These are phyloP conservation scores for Paradendryphiella salina DNA, from an alignment of 2,329 filamentous ascomycete species.

Conservation along the genomic window DNA sequence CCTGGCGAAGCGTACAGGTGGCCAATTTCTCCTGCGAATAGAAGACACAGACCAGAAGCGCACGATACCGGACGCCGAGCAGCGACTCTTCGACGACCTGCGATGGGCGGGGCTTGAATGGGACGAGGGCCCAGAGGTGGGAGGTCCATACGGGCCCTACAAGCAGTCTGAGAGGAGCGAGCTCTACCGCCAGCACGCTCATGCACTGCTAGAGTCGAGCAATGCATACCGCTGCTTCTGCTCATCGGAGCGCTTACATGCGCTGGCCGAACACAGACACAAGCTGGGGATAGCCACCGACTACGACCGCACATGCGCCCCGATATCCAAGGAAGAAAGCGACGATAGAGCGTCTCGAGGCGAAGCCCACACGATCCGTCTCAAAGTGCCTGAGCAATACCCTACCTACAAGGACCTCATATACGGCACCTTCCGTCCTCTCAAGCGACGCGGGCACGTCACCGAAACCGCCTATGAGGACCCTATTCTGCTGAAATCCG, in stretches of 20 bases:
- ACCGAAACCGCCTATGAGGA: conserved; percentile 66
- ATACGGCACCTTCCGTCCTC: conserved; percentile 61
- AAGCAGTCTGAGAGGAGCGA: conserved; percentile 80
- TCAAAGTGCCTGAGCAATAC: conserved; percentile 66
- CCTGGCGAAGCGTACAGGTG: conserved; percentile 81
- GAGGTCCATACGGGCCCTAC: conserved; percentile 82
- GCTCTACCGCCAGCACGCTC: conserved; percentile 72
- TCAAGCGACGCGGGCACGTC: conserved; percentile 45
- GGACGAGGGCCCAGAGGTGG: conserved; percentile 89
- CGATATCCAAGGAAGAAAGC: conserved; percentile 68
- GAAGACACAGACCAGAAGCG: conserved; percentile 96
- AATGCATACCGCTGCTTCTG: conserved; percentile 96
- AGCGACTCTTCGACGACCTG: conserved; percentile 75
- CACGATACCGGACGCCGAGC: conserved; percentile 77
- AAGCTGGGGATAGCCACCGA: conserved; percentile 61
- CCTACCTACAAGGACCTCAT: conserved; percentile 75
- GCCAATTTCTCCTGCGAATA: conserved; percentile 86
- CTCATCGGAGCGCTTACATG: conserved; percentile 68
- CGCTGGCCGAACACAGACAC: conserved; percentile 66
- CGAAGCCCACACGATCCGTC: conserved; percentile 75
- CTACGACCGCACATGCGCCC: conserved; percentile 74
- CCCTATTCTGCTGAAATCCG: conserved; percentile 86
- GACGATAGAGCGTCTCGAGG: conserved; percentile 68
- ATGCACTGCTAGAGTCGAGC: conserved; percentile 68
- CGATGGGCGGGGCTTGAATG: conserved; percentile 87